Evolutionary conservation across 208 protist genomes (phyloP).

Genomic region (Crithidia fasciculata): DNA sequence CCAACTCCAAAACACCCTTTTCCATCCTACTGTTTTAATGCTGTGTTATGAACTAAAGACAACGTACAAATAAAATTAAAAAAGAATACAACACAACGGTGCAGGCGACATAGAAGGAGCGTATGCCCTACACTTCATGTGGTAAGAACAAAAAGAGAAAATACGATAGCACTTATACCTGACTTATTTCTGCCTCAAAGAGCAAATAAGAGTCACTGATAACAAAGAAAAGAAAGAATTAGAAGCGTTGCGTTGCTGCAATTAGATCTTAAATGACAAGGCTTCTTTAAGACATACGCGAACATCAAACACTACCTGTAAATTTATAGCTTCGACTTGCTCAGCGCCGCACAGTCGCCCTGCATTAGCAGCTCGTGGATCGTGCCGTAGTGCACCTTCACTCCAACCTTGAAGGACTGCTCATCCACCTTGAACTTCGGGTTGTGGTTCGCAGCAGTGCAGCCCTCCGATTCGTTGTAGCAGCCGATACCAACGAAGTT

Average conservation of each 20-base stretch:
- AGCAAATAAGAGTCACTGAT: background rate
- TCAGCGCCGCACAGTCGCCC: background rate
- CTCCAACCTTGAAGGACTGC: conserved; percentile 46
- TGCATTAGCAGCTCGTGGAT: conserved; percentile 26
- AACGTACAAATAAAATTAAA: background rate
- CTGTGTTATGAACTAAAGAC: background rate
- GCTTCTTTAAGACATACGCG: no score
- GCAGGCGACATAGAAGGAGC: no score
- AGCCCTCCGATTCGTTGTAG: conserved; percentile 38
- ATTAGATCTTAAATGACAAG: no score
- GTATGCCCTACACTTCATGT: no score
- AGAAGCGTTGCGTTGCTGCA: background rate
- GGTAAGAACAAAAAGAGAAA: no score
- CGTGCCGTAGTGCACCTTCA: conserved; percentile 39
- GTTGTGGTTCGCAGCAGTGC: conserved; percentile 48
- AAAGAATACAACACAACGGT: background rate
- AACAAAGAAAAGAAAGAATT: background rate
- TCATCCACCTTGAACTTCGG: conserved; percentile 61
- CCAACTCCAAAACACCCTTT: no score
- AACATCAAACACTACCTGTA: no score
- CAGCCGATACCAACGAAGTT: conserved; percentile 57
- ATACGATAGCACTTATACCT: no score
- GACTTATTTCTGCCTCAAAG: no score
- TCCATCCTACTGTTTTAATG: no score
- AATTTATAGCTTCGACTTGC: no score